These are phyloP conservation scores for Iris macrosiphon DNA, from an alignment of 106 monocot genomes.

Conservation along the genomic window DNA sequence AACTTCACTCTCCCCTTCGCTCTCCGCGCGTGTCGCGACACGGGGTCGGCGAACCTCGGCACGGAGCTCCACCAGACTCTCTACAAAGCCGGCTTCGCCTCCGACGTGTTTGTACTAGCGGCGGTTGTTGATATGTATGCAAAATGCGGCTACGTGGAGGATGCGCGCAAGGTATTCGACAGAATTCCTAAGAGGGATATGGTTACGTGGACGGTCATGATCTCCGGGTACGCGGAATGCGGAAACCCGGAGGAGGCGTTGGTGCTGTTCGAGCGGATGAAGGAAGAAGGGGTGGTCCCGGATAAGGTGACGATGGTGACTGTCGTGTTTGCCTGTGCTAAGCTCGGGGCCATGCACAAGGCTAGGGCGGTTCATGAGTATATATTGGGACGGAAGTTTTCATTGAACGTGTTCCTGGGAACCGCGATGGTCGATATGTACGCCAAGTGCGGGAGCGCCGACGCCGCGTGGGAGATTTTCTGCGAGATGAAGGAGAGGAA, in stretches of 20 bases:
- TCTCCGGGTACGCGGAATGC: constrained; percentile 29
- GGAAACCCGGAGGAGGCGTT: constrained; percentile 37
- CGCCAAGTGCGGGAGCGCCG: constrained; percentile 41
- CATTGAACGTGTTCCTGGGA: constrained; percentile 42
- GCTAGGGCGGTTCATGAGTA: constrained; percentile 41
- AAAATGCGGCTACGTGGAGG: constrained; percentile 23
- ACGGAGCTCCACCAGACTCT: constrained; percentile 35
- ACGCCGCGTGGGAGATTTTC: constrained; percentile 40
- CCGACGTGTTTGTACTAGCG: constrained; percentile 30
- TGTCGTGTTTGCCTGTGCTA: constrained; percentile 33
- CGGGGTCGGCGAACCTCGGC: constrained; percentile 7
- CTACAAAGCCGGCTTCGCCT: constrained; percentile 28
- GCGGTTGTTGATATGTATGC: constrained; percentile 46
- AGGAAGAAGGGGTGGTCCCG: constrained; percentile 18
- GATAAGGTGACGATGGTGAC: constrained; percentile 50
- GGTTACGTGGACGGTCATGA: constrained; percentile 57
- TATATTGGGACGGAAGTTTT: constrained; percentile 15
- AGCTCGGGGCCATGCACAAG: constrained; percentile 50
- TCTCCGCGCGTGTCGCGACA: constrained; percentile 39
- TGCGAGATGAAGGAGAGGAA: constrained; percentile 41
- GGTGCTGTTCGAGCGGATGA: constrained; percentile 38
- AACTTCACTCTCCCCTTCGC: constrained; percentile 50
- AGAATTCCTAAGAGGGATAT: constrained; percentile 33
- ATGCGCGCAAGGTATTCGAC: constrained; percentile 57
- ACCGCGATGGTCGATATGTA: constrained; percentile 59